Base-by-base conservation (phyloP, 2,329 filamentous ascomycete genomes). In the Penicillium vulpinum region DNA sequence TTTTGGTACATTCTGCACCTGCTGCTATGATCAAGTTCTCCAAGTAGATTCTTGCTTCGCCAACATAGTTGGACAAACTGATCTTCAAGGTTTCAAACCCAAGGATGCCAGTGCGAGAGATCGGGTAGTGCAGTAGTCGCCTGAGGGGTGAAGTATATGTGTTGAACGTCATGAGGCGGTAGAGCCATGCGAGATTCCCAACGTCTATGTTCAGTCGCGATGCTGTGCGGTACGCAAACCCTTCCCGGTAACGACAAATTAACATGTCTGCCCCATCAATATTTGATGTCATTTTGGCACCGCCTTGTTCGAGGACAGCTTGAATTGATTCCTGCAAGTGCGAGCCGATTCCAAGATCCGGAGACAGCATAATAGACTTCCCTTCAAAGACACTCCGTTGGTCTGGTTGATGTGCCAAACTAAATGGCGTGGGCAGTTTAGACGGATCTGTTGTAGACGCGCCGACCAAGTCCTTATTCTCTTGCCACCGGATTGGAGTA, bases 21-120 rank as follows among this genome's bases (percentile, higher is more conserved):
- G 88, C 83, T 24, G 92, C 92, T 58, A 81, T 86, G 66, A 97
- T 89, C 36, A 99, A 82, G 65, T 96, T 97, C 74, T 97, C 92
- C 5, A 99, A 82, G 68, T 97, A 99, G 51, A 91, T 87, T 45
- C 94, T 87, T 16, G 94, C 91, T 73, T 99, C 94, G 31, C 94
- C 94, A 44, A 91, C 91, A 71, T 99, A 99, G 73, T 97, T 99
- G 6, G 94, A 97, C 6, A 99, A 82, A 56, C 92, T 96, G 67
- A 99, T 94, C 50, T 83, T 85, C 72, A 89, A 81, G 8, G 83
- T 80, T 57, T 88, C 75, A 70, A 99, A 97, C 0, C 91, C 92
- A 0, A 88, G 85, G 35, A 99, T 86, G 1, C 91, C 90, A 9
- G 87, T 73, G 45, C 83, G 85, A 5, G 92, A 90, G 15, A 96